Conservation (phyloP, 1,139 yeast genomes). For the Blastobotrys persicus region DNA sequence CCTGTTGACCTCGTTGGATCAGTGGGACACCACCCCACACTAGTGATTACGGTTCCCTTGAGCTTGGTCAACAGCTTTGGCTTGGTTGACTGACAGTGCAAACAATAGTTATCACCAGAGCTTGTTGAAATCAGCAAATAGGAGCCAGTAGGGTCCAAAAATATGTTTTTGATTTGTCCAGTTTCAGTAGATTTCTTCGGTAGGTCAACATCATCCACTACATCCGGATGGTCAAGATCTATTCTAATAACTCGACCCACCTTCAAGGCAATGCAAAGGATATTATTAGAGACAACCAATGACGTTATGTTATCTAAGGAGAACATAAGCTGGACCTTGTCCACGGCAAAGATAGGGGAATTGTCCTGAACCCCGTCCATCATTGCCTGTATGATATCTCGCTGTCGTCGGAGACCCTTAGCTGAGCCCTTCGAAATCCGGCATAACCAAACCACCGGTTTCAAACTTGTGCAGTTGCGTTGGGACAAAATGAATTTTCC, state of each 20-base stretch:
- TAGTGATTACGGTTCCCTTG: constrained; percentile 42
- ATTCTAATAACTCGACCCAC: constrained; percentile 50
- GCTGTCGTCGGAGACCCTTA: constrained; percentile 11
- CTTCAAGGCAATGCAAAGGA: constrained; percentile 47
- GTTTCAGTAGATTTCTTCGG: constrained; percentile 31
- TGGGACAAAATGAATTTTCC: constrained; percentile 6
- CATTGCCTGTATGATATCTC: constrained; percentile 10
- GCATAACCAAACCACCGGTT: too few species aligned
- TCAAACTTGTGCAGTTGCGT: too few species aligned
- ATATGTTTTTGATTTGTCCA: constrained; percentile 41
- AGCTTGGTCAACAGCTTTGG: constrained; percentile 44
- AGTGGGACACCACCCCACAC: constrained; percentile 46
- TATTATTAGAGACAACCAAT: constrained; percentile 48
- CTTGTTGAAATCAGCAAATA: constrained; percentile 50
- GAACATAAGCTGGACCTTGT: constrained; percentile 58
- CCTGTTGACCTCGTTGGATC: constrained; percentile 45
- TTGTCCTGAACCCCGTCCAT: not conserved
- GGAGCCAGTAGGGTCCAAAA: constrained; percentile 49
- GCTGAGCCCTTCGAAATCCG: too few species aligned
- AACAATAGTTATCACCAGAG: constrained; percentile 46
- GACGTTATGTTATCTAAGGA: constrained; percentile 44
- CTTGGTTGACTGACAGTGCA: constrained; percentile 40
- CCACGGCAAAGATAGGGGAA: constrained; percentile 38
- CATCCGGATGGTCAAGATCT: constrained; percentile 54
- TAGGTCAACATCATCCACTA: constrained; percentile 43